phyloP scores from a whole-genome alignment of 345 rosid genomes.

The Noccaea caerulescens region DNA sequence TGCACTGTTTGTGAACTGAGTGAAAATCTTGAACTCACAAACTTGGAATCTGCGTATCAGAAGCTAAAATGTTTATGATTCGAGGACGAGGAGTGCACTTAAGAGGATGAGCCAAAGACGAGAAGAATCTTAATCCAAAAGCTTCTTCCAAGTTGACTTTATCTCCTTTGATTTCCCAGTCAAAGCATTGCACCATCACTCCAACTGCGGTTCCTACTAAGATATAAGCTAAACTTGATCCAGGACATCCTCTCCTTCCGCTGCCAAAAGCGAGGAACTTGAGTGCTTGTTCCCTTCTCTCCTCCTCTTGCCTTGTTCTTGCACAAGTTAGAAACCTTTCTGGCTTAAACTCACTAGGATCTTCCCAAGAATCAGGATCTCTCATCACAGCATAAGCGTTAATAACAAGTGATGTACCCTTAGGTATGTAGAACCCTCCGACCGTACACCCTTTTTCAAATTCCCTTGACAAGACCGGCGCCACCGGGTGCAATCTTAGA shows the following conservation, averaged over 20 bases:
- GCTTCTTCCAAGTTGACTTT: conserved; percentile 8
- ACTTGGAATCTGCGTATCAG: background rate
- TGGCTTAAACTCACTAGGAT: conserved; percentile 15
- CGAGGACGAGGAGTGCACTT: conserved; percentile 9
- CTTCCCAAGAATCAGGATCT: conserved; percentile 18
- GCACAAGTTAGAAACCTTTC: conserved; percentile 10
- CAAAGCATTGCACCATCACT: conserved; percentile 25
- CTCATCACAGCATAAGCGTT: conserved; percentile 21
- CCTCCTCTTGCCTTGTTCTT: conserved; percentile 3
- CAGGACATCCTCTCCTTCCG: conserved; percentile 26
- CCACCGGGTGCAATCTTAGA: conserved; percentile 23
- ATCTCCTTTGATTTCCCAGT: conserved; percentile 10
- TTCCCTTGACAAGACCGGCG: conserved; percentile 11
- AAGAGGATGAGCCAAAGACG: conserved; percentile 5
- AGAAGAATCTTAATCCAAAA: background rate
- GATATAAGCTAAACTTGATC: background rate
- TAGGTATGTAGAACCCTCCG: conserved; percentile 2
- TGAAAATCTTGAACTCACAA: background rate
- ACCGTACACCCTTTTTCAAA: background rate
- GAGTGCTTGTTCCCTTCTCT: conserved; percentile 2
- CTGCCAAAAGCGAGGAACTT: background rate
- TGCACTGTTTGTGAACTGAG: background rate
- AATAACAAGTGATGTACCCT: conserved; percentile 14
- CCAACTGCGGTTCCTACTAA: conserved; percentile 14
- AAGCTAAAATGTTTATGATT: background rate